Percentiles rank a stretch among this genome's conserved stretches.
Conservation (phyloP, 305 asterid species). For the Fraxinus greggii region DNA sequence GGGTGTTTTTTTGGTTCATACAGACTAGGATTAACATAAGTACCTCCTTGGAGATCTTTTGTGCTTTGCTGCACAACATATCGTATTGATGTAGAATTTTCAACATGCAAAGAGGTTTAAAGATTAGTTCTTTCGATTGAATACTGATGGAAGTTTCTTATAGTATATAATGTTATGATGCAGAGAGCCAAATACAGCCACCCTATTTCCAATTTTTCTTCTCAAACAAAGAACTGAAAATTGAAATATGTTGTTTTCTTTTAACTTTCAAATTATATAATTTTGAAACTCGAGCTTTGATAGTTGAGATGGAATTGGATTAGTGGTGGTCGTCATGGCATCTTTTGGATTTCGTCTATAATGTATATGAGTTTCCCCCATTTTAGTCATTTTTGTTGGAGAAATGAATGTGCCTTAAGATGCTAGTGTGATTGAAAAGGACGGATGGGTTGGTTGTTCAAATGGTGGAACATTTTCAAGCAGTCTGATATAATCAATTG, state of each 20-base stretch:
- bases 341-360: background rate
- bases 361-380: background rate
- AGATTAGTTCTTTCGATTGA: constrained; percentile 5
- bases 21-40: background rate
- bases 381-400: background rate
- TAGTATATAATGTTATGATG: background rate
- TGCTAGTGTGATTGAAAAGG: background rate
- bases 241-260: background rate
- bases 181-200: background rate
- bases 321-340: background rate
- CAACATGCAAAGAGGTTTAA: background rate
- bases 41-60: constrained; percentile 12
- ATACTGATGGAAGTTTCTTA: background rate
- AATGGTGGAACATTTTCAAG: background rate
- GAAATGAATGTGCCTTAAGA: background rate
- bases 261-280: background rate
- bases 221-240: background rate
- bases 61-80: background rate
- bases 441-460: background rate
- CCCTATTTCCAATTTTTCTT: background rate
- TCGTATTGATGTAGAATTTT: background rate
- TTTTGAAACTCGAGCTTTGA: background rate
- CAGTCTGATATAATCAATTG: background rate
- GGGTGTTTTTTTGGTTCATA: background rate
- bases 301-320: background rate